Evolutionary conservation across 345 rosid species (phyloP).

Genomic region (Arabis alpina): DNA sequence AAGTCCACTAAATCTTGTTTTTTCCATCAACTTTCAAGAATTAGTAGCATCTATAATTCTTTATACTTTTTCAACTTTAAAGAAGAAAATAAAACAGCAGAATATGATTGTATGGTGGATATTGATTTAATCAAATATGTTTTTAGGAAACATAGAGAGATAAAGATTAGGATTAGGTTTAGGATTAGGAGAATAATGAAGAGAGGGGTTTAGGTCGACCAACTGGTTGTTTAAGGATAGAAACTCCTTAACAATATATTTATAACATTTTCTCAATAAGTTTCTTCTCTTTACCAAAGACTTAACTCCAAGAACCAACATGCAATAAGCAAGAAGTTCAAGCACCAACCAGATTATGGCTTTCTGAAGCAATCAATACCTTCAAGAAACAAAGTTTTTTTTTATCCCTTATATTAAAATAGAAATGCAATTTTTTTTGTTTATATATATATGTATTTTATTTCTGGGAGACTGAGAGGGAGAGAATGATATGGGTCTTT

Average conservation of each 20-base stretch:
- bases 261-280: slow-evolving; percentile 53
- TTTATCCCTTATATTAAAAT: neutral
- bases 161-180: slow-evolving; percentile 12
- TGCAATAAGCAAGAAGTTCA: slow-evolving; percentile 8
- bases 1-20: neutral
- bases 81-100: neutral
- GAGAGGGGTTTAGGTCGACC: slow-evolving; percentile 91
- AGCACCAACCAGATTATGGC: slow-evolving; percentile 62
- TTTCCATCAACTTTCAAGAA: neutral
- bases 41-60: neutral
- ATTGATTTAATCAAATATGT: neutral
- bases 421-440: neutral
- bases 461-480: slow-evolving; percentile 8
- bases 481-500: slow-evolving; percentile 38
- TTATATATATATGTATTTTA: slow-evolving; percentile 22
- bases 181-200: slow-evolving; percentile 50
- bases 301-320: slow-evolving; percentile 35
- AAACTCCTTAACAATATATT: slow-evolving; percentile 52
- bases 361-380: slow-evolving; percentile 49
- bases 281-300: slow-evolving; percentile 25
- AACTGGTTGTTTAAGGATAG: slow-evolving; percentile 65
- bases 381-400: slow-evolving; percentile 7
- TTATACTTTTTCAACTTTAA: slow-evolving; percentile 3
- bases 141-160: neutral
- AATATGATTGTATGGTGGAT: slow-evolving; percentile 28